Percentiles rank a stretch among this genome's conserved stretches.
Conservation (phyloP, 306 rosid species). For the Cucurbita moschata region DNA sequence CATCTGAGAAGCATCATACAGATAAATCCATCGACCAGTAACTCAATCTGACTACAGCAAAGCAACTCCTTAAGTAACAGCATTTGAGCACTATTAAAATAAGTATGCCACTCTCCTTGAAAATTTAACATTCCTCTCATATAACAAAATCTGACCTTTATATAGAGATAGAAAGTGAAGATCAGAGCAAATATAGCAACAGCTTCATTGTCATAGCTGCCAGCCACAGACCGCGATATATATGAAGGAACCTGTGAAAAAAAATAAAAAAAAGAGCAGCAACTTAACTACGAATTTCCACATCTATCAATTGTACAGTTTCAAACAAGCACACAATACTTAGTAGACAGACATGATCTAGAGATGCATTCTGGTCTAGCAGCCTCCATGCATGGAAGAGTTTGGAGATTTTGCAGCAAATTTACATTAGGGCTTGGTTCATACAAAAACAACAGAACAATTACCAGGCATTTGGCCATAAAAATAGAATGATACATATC, state of each 20-base stretch:
- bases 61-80: background rate
- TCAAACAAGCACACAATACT: background rate
- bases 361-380: background rate
- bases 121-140: background rate
- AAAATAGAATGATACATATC: background rate
- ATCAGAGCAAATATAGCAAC: constrained; percentile 98
- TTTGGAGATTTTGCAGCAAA: background rate
- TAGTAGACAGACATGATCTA: background rate
- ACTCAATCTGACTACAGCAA: background rate
- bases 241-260: constrained; percentile 79
- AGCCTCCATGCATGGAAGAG: background rate
- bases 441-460: background rate
- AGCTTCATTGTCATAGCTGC: constrained; percentile 99
- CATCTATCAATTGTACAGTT: background rate
- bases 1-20: background rate
- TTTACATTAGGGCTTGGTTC: background rate
- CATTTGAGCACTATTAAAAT: constrained; percentile 30
- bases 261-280: constrained; percentile 3
- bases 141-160: constrained; percentile 49
- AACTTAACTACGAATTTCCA: background rate
- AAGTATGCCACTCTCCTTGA: background rate
- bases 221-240: constrained; percentile 98
- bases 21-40: background rate
- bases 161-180: constrained; percentile 89
- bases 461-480: background rate